Evolutionary conservation across 2,329 filamentous ascomycete species (phyloP), one percentile per base, ranked within the genome.

Genomic region (Drechslerella dactyloides): DNA sequence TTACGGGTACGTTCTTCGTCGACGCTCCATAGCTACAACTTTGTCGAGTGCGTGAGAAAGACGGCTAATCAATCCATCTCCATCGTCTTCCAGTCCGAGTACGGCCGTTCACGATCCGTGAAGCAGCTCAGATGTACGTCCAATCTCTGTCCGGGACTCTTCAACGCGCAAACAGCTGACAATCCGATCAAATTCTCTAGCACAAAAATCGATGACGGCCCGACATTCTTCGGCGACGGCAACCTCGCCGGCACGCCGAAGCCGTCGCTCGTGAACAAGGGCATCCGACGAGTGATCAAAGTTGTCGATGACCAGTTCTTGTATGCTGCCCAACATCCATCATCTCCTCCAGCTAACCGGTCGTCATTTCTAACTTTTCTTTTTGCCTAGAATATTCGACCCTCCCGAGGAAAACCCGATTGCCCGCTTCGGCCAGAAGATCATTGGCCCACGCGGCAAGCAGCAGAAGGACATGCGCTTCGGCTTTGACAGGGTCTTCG

Each of bases 391-490:
- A 79, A 88, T 99, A 33, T 99, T 99, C 79, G 94, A 99, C 77
- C 94, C 94, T 6, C 94, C 94, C 46, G 94, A 99, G 80, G 93
- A 97, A 78, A 96, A 88, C 77, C 90, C 93, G 0, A 88, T 97
- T 7, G 91, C 96, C 73, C 89, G 89, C 75, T 96, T 97, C 80
- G 89, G 90, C 30, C 85, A 88, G 78, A 91, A 89, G 1, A 89
- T 96, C 10, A 85, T 96, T 8, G 88, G 89, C 2, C 83, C 83
- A 0, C 86, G 87, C 60, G 92, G 93, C 63, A 97, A 96, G 81
- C 90, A 92, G 76, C 90, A 94, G 77, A 99, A 99, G 79, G 96
- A 99, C 79, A 93, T 97, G 80, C 94, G 94, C 2, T 99, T 99
- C 77, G 93, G 89, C 57, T 99, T 99, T 81, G 94, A 99, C 81